These are phyloP conservation scores for Russula vinacea DNA, from an alignment of 768 basidiomycete genomes.

Conservation along the genomic window DNA sequence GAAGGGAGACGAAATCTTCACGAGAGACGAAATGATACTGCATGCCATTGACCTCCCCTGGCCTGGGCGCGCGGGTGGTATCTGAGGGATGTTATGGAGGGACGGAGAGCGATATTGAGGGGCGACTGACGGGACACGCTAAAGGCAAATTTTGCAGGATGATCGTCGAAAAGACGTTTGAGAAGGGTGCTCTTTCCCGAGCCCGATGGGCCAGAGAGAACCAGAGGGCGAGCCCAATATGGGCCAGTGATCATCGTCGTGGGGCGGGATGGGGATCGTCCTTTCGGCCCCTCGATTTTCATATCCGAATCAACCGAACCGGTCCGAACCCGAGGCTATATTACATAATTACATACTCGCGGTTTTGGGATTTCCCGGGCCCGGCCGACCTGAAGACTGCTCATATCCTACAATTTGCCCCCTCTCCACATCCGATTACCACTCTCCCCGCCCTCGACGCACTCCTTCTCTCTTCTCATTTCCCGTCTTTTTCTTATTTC, in stretches of 20 bases:
- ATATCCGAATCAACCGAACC: slow-evolving; percentile 1
- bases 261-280: neutral
- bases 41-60: slow-evolving; percentile 76
- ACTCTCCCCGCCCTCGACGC: slow-evolving; percentile 14
- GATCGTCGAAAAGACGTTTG: slow-evolving; percentile 71
- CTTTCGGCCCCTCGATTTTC: neutral
- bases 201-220: slow-evolving; percentile 89
- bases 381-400: neutral
- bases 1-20: slow-evolving; percentile 68
- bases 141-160: slow-evolving; percentile 86
- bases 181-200: slow-evolving; percentile 94
- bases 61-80: slow-evolving; percentile 82
- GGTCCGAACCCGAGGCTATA: slow-evolving; percentile 2
- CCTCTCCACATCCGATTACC: neutral
- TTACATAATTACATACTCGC: neutral
- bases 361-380: neutral
- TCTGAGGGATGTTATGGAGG: slow-evolving; percentile 46
- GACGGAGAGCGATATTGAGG: slow-evolving; percentile 2
- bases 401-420: neutral
- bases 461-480: slow-evolving; percentile 19
- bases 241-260: slow-evolving; percentile 33
- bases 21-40: slow-evolving; percentile 83
- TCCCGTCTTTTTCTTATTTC: slow-evolving; percentile 18
- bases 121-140: slow-evolving; percentile 74
- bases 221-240: slow-evolving; percentile 67